A percentile compares a stretch with the other conserved stretches of the same genome.
phyloP scores from a whole-genome alignment of 83 land plant species.

The Larix sibirica region DNA sequence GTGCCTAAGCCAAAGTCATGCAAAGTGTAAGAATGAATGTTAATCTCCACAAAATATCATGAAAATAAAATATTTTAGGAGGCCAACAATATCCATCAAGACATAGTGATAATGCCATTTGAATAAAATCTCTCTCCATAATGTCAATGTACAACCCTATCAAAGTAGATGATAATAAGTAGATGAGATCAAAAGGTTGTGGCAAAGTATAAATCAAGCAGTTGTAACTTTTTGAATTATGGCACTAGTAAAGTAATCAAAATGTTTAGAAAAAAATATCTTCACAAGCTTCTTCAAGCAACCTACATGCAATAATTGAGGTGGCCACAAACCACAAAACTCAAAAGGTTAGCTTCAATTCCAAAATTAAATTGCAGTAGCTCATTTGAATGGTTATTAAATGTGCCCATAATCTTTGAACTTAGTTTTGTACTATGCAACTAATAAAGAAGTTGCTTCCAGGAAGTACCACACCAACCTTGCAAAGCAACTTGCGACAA shows the following conservation, averaged over 20 bases:
- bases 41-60: too few species aligned
- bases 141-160: too few species aligned
- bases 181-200: too few species aligned
- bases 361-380: slow-evolving; percentile 13
- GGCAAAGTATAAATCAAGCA: too few species aligned
- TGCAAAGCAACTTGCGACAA: slow-evolving; percentile 41
- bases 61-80: too few species aligned
- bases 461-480: slow-evolving; percentile 55
- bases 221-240: slow-evolving; percentile 58
- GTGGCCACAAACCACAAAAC: slow-evolving; percentile 60
- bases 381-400: slow-evolving; percentile 18
- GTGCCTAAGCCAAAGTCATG: too few species aligned
- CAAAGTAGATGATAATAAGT: too few species aligned
- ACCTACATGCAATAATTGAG: slow-evolving; percentile 73
- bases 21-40: too few species aligned
- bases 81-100: too few species aligned
- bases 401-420: slow-evolving; percentile 42
- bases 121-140: too few species aligned
- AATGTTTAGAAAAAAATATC: slow-evolving; percentile 82
- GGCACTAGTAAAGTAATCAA: slow-evolving; percentile 83
- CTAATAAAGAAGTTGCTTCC: slow-evolving; percentile 52
- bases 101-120: too few species aligned
- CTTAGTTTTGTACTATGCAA: slow-evolving; percentile 49
- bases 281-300: slow-evolving; percentile 83
- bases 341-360: slow-evolving; percentile 31